phyloP scores from a whole-genome alignment of 352 stramenopile genomes.

The Phytophthora vignae region DNA sequence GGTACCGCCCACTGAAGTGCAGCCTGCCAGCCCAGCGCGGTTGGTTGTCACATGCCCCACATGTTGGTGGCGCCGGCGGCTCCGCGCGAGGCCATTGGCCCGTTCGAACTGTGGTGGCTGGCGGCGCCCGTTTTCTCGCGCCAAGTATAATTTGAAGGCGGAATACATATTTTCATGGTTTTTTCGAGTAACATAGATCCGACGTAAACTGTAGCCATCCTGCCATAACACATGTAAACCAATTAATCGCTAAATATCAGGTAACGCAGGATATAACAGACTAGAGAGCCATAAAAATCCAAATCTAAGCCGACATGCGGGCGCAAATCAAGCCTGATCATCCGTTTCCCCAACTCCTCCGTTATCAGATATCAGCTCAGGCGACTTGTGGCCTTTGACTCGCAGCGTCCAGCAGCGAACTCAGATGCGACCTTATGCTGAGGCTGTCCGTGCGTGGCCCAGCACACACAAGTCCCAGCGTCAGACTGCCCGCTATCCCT shows the following conservation, averaged over 20 bases:
- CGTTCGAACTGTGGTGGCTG: conserved; percentile 26
- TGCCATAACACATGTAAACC: neutral
- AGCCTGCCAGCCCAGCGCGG: too few relatives aligned
- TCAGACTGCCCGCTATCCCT: too few relatives aligned
- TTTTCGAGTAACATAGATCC: neutral
- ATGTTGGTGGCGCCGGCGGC: neutral
- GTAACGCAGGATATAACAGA: neutral
- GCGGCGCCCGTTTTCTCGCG: conserved; percentile 22
- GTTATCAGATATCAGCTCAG: neutral
- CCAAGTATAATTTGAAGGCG: conserved; percentile 6
- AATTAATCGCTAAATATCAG: neutral
- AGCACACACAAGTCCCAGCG: too few relatives aligned
- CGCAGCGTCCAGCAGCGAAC: neutral
- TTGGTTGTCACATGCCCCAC: neutral
- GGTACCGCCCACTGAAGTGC: too few relatives aligned
- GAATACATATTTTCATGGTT: neutral
- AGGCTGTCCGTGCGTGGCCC: neutral
- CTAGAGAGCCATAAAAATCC: neutral
- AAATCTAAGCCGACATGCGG: too few relatives aligned
- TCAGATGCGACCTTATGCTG: conserved; percentile 15
- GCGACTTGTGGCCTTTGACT: conserved; percentile 2
- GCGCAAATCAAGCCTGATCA: neutral
- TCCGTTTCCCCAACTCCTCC: conserved; percentile 3
- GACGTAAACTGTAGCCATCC: neutral
- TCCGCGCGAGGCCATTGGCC: conserved; percentile 9